Evolutionary conservation across 345 rosid genomes (phyloP).

Genomic region (Leavenworthia alabamica): DNA sequence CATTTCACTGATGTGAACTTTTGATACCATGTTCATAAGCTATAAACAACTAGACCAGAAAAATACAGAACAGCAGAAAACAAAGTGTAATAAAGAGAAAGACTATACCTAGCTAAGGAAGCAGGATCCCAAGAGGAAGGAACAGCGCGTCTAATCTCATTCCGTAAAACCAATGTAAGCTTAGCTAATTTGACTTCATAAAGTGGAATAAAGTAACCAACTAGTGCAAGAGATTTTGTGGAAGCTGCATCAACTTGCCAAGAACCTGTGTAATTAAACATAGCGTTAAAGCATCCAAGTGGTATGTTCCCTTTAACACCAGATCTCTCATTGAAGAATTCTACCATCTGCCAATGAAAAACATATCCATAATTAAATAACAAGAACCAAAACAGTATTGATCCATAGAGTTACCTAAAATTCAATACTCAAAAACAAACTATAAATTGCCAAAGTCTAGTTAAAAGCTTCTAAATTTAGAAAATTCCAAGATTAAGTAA

Average conservation of each 20-base stretch:
- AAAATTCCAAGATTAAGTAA: neutral
- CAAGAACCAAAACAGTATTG: neutral
- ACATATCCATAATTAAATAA: neutral
- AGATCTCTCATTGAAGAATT: slow-evolving; percentile 56
- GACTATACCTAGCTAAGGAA: slow-evolving; percentile 65
- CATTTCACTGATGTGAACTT: too few relatives aligned
- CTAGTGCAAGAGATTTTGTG: slow-evolving; percentile 87
- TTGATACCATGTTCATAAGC: neutral
- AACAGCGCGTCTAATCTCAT: slow-evolving; percentile 70
- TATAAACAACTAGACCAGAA: neutral
- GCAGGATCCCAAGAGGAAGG: slow-evolving; percentile 99
- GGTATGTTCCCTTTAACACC: slow-evolving; percentile 73
- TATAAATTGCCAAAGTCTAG: neutral
- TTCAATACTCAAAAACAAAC: too few relatives aligned
- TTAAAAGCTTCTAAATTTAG: slow-evolving; percentile 18
- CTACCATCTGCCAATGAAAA: slow-evolving; percentile 65
- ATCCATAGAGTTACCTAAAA: neutral
- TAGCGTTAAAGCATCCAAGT: slow-evolving; percentile 90
- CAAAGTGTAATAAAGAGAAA: neutral
- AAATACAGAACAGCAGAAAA: neutral
- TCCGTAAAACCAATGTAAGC: slow-evolving; percentile 42
- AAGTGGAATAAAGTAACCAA: slow-evolving; percentile 71
- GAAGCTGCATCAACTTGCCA: slow-evolving; percentile 92
- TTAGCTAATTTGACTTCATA: slow-evolving; percentile 52
- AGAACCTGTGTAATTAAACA: slow-evolving; percentile 95